Evolutionary conservation across 2,329 filamentous ascomycete genomes (phyloP).

Genomic region (Fusarium citri): DNA sequence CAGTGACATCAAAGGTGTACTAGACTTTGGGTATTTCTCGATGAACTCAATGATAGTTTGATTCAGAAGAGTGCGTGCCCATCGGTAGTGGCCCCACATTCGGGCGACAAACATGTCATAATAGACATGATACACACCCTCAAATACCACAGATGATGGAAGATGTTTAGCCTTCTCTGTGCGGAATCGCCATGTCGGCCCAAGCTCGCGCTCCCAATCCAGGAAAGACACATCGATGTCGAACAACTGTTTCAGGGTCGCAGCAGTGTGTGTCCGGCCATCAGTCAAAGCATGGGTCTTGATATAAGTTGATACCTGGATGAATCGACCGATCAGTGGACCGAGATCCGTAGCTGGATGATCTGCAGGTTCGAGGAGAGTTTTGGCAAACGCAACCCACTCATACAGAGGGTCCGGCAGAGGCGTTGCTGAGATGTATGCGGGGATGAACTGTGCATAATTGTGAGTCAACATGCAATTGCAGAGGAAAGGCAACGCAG

Average conservation of each 20-base stretch:
- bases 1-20: conserved; percentile 48
- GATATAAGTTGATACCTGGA: conserved; percentile 54
- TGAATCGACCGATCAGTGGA: conserved; percentile 53
- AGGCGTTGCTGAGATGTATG: conserved; percentile 53
- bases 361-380: conserved; percentile 52
- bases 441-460: conserved; percentile 57
- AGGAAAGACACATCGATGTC: conserved; percentile 55
- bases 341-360: conserved; percentile 57
- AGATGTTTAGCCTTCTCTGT: conserved; percentile 49
- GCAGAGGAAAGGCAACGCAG: neutral
- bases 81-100: conserved; percentile 70
- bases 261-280: conserved; percentile 49
- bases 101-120: conserved; percentile 64
- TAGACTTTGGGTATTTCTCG: conserved; percentile 54
- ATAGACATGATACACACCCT: conserved; percentile 67
- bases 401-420: conserved; percentile 59
- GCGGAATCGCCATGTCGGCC: conserved; percentile 53
- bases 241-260: conserved; percentile 54
- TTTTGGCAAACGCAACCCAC: conserved; percentile 55
- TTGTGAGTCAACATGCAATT: conserved; percentile 19
- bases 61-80: conserved; percentile 65
- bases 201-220: conserved; percentile 53
- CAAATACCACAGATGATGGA: conserved; percentile 60
- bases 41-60: conserved; percentile 60
- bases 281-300: conserved; percentile 53